Evolutionary conservation across 106 monocot genomes (phyloP).

Genomic region (Platanthera guangdongensis): DNA sequence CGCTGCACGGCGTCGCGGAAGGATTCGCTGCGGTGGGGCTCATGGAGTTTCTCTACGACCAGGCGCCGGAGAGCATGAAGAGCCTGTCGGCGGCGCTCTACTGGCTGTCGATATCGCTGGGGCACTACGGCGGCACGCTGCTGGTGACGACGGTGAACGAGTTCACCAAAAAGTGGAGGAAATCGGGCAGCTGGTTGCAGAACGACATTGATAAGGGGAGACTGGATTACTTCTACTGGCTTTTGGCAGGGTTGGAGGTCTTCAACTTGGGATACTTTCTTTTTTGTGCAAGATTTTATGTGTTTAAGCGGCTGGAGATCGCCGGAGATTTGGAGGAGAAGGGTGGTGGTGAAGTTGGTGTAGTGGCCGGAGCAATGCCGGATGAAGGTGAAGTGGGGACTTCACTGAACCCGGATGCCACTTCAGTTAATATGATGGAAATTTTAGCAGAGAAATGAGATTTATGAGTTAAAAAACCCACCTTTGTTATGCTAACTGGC

Average conservation of each 20-base stretch:
- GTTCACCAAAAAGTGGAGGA: constrained; percentile 18
- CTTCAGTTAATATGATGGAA: too few species aligned
- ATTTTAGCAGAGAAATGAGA: too few species aligned
- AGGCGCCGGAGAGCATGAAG: constrained; percentile 75
- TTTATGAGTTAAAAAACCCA: too few species aligned
- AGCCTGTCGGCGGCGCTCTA: constrained; percentile 51
- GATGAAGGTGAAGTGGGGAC: too few species aligned
- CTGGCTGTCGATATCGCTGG: constrained; percentile 45
- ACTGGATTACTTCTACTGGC: constrained; percentile 32
- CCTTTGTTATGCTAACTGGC: too few species aligned
- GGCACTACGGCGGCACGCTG: constrained; percentile 41
- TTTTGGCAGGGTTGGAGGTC: background rate
- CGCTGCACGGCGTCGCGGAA: constrained; percentile 35
- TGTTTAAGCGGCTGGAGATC: constrained; percentile 1
- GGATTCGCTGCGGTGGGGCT: constrained; percentile 42
- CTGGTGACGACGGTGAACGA: constrained; percentile 44
- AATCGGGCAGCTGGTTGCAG: constrained; percentile 41
- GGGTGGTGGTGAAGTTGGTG: background rate
- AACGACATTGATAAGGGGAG: constrained; percentile 30
- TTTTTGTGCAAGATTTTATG: background rate
- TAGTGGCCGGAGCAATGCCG: background rate
- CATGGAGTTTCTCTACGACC: constrained; percentile 75
- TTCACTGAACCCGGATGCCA: too few species aligned
- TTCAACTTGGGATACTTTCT: constrained; percentile 2
- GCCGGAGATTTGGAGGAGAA: background rate